Conservation (phyloP, 257 asterid genomes). For the Asclepias syriaca region DNA sequence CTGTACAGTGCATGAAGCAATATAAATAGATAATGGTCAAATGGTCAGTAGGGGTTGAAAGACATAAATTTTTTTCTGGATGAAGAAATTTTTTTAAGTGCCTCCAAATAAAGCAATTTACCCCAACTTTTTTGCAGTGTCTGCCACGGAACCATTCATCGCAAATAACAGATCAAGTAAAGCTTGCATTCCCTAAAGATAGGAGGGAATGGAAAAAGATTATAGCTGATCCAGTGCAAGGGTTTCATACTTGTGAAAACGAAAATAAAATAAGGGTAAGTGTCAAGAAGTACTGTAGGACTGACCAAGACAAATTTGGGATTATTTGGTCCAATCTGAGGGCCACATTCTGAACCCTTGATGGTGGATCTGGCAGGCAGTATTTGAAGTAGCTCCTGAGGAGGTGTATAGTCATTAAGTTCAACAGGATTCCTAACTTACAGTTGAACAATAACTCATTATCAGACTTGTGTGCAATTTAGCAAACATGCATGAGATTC, state of each 20-base stretch:
- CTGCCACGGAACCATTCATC: constrained; percentile 78
- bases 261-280: not conserved
- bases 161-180: constrained; percentile 80
- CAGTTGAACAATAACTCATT: not conserved
- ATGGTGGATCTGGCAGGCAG: constrained; percentile 73
- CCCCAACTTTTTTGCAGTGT: constrained; percentile 87
- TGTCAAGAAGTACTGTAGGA: constrained; percentile 10
- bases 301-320: constrained; percentile 72
- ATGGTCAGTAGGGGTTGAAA: not conserved
- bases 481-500: not conserved
- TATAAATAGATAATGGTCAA: constrained; percentile 1
- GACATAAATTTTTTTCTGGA: not conserved
- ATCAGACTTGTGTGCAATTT: not conserved
- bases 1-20: constrained; percentile 26
- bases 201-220: constrained; percentile 1
- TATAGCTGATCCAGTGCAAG: not conserved
- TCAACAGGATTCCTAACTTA: constrained; percentile 74
- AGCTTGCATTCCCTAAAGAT: constrained; percentile 90
- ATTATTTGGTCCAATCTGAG: constrained; percentile 91
- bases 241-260: not conserved
- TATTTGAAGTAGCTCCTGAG: constrained; percentile 83
- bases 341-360: constrained; percentile 58
- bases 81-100: not conserved
- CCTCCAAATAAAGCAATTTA: constrained; percentile 22
- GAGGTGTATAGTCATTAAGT: constrained; percentile 76